A percentile compares a stretch with the other conserved stretches of the same genome.
phyloP scores from a whole-genome alignment of 78 protist species.

The Dictyostelium firmibasis region DNA sequence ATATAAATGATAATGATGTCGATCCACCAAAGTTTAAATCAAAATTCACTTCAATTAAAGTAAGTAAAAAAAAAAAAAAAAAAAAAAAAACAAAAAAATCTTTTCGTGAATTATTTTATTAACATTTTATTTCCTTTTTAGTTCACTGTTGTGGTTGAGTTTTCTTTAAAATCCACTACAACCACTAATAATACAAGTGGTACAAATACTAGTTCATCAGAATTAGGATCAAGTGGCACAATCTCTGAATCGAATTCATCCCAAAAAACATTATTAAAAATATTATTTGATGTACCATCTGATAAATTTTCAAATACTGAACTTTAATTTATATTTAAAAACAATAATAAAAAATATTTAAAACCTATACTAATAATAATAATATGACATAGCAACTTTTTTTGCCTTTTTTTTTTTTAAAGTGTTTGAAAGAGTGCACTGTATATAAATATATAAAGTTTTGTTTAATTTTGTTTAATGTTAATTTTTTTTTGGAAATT shows the following conservation, averaged over 20 bases:
- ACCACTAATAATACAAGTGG: neutral
- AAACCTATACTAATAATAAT: neutral
- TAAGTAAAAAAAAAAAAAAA: neutral
- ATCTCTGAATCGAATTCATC: neutral
- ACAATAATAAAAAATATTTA: neutral
- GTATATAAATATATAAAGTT: neutral
- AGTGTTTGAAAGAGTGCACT: neutral
- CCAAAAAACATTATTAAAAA: slow-evolving; percentile 10
- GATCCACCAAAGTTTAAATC: neutral
- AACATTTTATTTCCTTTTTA: neutral
- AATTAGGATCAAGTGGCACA: neutral
- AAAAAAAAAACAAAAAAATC: too few species aligned
- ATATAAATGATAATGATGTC: neutral
- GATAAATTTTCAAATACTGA: slow-evolving; percentile 32
- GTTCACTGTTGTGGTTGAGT: neutral
- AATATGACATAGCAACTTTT: neutral
- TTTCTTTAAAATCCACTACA: slow-evolving; percentile 15
- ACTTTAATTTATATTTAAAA: neutral
- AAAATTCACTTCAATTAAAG: slow-evolving; percentile 1
- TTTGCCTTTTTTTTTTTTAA: neutral
- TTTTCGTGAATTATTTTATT: too few species aligned
- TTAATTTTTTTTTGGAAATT: slow-evolving; percentile 1
- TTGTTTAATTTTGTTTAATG: neutral
- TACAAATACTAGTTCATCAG: neutral
- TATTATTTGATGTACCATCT: slow-evolving; percentile 54